Percentiles rank a stretch among this genome's conserved stretches.
phyloP scores from a whole-genome alignment of 169 alveolate genomes.

The Plasmodium adleri region DNA sequence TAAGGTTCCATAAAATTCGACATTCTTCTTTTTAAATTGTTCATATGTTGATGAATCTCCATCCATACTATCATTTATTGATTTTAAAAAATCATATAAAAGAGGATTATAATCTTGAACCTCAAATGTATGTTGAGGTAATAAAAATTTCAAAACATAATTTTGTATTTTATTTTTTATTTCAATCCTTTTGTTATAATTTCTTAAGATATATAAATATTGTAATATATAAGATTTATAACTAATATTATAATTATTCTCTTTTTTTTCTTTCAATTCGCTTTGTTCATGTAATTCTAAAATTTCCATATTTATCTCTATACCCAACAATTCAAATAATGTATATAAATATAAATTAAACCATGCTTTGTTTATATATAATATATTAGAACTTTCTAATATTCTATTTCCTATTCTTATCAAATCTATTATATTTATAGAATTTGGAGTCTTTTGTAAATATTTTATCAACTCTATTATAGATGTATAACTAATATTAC shows the following conservation, averaged over 20 bases:
- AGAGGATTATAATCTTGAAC: neutral
- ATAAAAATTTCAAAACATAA: constrained; percentile 10
- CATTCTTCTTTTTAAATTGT: constrained; percentile 22
- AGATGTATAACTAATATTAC: constrained; percentile 13
- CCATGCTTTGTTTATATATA: neutral
- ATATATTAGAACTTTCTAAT: constrained; percentile 15
- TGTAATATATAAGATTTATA: constrained; percentile 2
- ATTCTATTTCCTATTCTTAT: constrained; percentile 19
- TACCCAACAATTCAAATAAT: constrained; percentile 20
- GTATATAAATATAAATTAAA: constrained; percentile 11
- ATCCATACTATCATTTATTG: constrained; percentile 18
- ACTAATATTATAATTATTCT: neutral
- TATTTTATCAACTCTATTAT: constrained; percentile 39
- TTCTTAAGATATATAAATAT: constrained; percentile 30
- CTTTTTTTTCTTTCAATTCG: neutral
- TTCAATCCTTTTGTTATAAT: neutral
- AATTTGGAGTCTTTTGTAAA: constrained; percentile 11
- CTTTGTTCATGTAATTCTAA: too few relatives aligned
- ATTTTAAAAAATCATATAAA: constrained; percentile 18
- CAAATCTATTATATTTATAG: constrained; percentile 18
- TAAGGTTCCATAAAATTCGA: neutral
- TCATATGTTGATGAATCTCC: constrained; percentile 16
- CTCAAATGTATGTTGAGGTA: neutral
- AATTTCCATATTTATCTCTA: constrained; percentile 21
- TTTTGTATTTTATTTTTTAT: constrained; percentile 16